phyloP scores from a whole-genome alignment of 805 yeast genomes.

The Tetrapisispora pingtungensis region DNA sequence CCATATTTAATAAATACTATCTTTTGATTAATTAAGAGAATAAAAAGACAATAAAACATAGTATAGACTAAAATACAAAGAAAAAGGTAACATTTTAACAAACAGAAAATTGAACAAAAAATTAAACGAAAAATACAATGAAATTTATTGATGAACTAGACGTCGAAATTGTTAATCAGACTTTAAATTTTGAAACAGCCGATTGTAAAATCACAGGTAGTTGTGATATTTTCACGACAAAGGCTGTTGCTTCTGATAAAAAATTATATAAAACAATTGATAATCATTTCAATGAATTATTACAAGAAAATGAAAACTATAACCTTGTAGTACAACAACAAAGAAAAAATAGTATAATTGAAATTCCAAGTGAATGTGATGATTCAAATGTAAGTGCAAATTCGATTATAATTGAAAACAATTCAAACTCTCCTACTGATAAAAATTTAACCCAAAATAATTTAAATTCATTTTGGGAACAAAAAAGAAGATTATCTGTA shows the following conservation, averaged over 20 bases:
- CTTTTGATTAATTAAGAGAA: no score
- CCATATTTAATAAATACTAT: no score
- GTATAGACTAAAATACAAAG: no score
- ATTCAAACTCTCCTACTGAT: not conserved
- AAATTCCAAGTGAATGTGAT: conserved; percentile 2
- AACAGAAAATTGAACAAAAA: no score
- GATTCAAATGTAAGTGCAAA: conserved; percentile 1
- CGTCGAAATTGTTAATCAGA: conserved; percentile 83
- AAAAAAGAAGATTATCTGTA: conserved; percentile 33
- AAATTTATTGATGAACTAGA: conserved; percentile 81
- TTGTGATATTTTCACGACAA: conserved; percentile 88
- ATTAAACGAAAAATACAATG: not conserved
- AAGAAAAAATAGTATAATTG: conserved; percentile 4
- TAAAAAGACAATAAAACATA: no score
- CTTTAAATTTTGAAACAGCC: conserved; percentile 64
- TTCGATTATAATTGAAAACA: not conserved
- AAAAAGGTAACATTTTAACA: no score
- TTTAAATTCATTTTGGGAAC: conserved; percentile 31
- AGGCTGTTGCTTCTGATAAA: conserved; percentile 82
- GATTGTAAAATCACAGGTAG: conserved; percentile 78
- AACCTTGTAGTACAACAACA: conserved; percentile 27
- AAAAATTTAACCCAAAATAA: conserved; percentile 7
- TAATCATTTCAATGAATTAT: conserved; percentile 53
- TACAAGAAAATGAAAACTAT: conserved; percentile 30
- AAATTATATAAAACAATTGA: conserved; percentile 83